Evolutionary conservation across 129 eudicot genomes (phyloP), one percentile per base, ranked within the genome.

Genomic region (Arctium minus): DNA sequence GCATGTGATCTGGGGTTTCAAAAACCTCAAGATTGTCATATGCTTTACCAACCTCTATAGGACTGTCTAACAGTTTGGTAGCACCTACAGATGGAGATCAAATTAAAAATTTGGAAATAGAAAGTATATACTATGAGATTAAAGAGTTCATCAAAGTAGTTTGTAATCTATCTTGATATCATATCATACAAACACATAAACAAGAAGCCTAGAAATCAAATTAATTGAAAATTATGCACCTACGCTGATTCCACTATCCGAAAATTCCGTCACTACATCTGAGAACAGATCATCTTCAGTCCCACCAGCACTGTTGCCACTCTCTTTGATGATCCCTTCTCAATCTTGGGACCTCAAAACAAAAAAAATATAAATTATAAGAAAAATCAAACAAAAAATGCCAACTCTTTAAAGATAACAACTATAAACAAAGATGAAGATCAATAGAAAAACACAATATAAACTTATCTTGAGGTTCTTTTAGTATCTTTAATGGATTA

Each of bases 251-350:
- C 87, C 87, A 78, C 86, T 74, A 62, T 94, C 97, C 0, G 87
- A 78, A 89, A 94, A 92, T 12, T 92, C 98, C 8, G 92, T 86
- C 40, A 64, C 88, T 46, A 92, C 97, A 84, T 94, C 97, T 37
- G 97, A 82, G 81, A 86, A 94, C 64, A 86, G 74, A 32, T 90
- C 98, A 77, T 94, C 98, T 86, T 87, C 97, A 12, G 96, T 78
- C 78, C 87, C 92, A 80, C 84, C 84, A 44, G 85, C 80, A 69
- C 87, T 44, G 70, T 75, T 88, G 79, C 85, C 81, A 76, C 82
- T 76, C 85, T 81, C 79, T 73, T 81, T 85, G 30, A 76, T 74
- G 71, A 75, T 80, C 36, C 81, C 86, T 82, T 86, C 79, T 85
- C 90, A 79, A 80, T 32, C 56, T 82, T 86, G 15, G 87, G 90